phyloP scores from a whole-genome alignment of 2,329 filamentous ascomycete species.

The Pestalotiopsis sp. region DNA sequence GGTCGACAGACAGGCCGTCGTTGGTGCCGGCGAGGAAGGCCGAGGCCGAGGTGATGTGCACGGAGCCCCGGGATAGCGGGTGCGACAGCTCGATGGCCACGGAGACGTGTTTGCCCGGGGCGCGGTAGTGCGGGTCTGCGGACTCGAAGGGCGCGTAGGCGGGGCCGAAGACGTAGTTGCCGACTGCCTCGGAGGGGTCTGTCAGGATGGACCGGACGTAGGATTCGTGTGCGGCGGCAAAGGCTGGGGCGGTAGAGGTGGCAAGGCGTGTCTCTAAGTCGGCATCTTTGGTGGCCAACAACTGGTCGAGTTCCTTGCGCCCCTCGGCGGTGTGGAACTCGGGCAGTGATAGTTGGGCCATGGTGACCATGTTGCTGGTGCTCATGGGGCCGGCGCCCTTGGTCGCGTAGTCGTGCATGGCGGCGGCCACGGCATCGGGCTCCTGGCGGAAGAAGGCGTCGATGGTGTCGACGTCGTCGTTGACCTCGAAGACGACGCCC shows the following conservation, averaged over 20 bases:
- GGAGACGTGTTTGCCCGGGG: background rate
- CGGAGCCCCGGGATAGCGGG: slow-evolving; percentile 15
- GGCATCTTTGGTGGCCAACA: background rate
- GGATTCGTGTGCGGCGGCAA: background rate
- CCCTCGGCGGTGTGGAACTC: slow-evolving; percentile 19
- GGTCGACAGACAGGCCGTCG: background rate
- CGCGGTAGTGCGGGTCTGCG: background rate
- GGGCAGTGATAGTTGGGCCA: slow-evolving; percentile 24
- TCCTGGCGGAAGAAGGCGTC: slow-evolving; percentile 23
- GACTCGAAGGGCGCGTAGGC: slow-evolving; percentile 6
- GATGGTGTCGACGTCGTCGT: slow-evolving; percentile 19
- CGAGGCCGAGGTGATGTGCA: slow-evolving; percentile 2
- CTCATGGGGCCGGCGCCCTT: slow-evolving; percentile 22
- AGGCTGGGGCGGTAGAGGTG: background rate
- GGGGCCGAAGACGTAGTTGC: slow-evolving; percentile 1
- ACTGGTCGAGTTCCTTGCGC: slow-evolving; percentile 31
- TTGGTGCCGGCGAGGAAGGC: background rate
- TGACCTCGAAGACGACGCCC: slow-evolving; percentile 23
- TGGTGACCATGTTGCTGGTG: slow-evolving; percentile 18
- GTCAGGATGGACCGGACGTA: slow-evolving; percentile 9
- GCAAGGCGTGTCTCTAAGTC: background rate
- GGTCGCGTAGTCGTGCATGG: slow-evolving; percentile 21
- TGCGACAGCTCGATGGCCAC: slow-evolving; percentile 7
- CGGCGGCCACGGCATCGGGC: slow-evolving; percentile 16
- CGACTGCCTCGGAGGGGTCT: background rate